Conservation (phyloP, 2,329 filamentous ascomycete genomes). For the Ceratocystis lukuohia region DNA sequence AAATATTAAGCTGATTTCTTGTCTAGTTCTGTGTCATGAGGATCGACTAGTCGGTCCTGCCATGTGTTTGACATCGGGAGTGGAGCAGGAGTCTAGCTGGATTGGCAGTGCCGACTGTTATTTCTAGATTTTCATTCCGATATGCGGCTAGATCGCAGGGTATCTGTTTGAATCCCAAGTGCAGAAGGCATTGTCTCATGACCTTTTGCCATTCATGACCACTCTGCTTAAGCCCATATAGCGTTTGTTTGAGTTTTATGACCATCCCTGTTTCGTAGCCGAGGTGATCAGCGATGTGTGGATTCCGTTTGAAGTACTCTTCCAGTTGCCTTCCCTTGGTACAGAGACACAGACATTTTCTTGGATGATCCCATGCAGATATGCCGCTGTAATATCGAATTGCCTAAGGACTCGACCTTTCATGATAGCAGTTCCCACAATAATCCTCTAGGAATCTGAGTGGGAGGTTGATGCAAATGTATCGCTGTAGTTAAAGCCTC, state of each 20-base stretch:
- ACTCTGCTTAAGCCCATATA: not conserved
- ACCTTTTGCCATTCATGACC: too few relatives aligned
- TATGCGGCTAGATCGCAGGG: too few relatives aligned
- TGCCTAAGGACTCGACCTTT: not conserved
- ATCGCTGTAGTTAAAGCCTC: not conserved
- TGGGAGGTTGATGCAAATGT: not conserved
- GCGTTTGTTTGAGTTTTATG: not conserved
- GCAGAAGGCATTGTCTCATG: too few relatives aligned
- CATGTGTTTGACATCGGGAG: not conserved
- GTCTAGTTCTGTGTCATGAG: not conserved
- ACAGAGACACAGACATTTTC: not conserved
- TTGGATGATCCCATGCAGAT: not conserved
- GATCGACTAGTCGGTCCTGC: not conserved
- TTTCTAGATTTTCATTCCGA: not conserved
- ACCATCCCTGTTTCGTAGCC: not conserved
- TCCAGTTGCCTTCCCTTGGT: not conserved
- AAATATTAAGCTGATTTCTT: not conserved
- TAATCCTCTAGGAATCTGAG: not conserved
- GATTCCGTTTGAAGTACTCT: not conserved
- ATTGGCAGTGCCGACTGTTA: not conserved
- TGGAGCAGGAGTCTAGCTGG: not conserved
- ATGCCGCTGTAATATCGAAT: too few relatives aligned
- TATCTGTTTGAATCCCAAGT: too few relatives aligned
- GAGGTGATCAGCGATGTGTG: not conserved
- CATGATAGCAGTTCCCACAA: not conserved